These are phyloP conservation scores for Sarocladiaceae sp. DNA, from an alignment of 2,329 filamentous ascomycete genomes.

Conservation along the genomic window DNA sequence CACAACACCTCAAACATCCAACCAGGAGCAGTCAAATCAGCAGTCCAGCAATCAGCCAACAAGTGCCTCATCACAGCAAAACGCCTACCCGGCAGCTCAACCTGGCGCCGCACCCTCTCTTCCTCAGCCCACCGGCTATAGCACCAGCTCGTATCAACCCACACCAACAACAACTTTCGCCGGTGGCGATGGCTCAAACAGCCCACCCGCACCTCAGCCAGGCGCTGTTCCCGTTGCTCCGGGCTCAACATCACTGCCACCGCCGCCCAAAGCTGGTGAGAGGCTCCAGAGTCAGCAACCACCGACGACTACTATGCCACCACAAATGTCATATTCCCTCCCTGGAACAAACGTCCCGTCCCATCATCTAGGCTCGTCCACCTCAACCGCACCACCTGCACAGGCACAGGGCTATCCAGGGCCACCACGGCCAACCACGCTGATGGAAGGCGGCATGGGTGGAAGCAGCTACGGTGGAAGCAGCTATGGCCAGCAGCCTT, in stretches of 20 bases:
- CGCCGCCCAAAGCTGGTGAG: slow-evolving; percentile 49
- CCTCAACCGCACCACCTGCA: slow-evolving; percentile 28
- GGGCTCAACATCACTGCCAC: slow-evolving; percentile 33
- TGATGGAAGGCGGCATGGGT: slow-evolving; percentile 21
- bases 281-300: slow-evolving; percentile 29
- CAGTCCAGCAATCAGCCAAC: slow-evolving; percentile 27
- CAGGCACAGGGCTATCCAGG: slow-evolving; percentile 18
- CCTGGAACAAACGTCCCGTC: slow-evolving; percentile 21
- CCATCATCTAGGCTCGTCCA: slow-evolving; percentile 40
- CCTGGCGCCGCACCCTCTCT: slow-evolving; percentile 43
- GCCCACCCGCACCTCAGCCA: slow-evolving; percentile 53
- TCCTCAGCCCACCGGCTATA: slow-evolving; percentile 22
- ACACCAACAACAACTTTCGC: slow-evolving; percentile 36
- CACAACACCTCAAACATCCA: slow-evolving; percentile 39
- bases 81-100: slow-evolving; percentile 35
- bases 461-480: slow-evolving; percentile 29
- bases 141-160: slow-evolving; percentile 30
- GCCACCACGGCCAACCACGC: slow-evolving; percentile 19
- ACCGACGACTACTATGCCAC: slow-evolving; percentile 34
- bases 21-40: slow-evolving; percentile 13
- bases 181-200: slow-evolving; percentile 11
- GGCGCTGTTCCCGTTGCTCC: slow-evolving; percentile 47
- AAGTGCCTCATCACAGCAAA: slow-evolving; percentile 16
- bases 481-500: slow-evolving; percentile 42
- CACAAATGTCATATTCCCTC: slow-evolving; percentile 46